Evolutionary conservation across 345 rosid species (phyloP).

Genomic region (Luvunga scandens): DNA sequence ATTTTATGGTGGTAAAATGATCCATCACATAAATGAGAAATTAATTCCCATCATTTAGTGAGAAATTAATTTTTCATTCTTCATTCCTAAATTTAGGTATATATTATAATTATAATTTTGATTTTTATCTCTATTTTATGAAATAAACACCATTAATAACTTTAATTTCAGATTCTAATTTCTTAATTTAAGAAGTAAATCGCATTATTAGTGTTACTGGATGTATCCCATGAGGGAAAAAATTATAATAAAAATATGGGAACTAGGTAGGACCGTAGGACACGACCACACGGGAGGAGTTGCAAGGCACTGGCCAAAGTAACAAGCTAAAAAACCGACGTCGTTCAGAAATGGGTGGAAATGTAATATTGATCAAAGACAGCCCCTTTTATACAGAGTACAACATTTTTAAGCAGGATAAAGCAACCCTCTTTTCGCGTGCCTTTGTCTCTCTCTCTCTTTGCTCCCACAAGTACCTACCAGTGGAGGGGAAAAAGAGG

Average conservation of each 20-base stretch:
- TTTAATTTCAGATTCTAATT: no score
- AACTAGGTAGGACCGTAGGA: no score
- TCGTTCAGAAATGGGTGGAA: slow-evolving; percentile 3
- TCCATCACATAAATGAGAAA: rapidly evolving
- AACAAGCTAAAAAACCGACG: neutral
- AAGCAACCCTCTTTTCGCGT: slow-evolving; percentile 12
- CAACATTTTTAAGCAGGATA: slow-evolving; percentile 18
- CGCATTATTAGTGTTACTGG: no score
- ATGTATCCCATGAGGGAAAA: no score
- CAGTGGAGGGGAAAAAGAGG: neutral
- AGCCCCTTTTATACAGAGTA: slow-evolving; percentile 17
- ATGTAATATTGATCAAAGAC: slow-evolving; percentile 20
- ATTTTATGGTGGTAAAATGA: no score
- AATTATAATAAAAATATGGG: no score
- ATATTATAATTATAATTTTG: rapidly evolving
- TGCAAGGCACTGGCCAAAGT: neutral
- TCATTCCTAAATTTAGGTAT: rapidly evolving
- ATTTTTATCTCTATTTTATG: no score
- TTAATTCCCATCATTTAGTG: rapidly evolving
- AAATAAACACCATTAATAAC: no score
- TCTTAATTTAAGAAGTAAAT: no score
- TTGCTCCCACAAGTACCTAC: neutral
- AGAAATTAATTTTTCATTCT: no score
- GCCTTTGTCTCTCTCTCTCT: neutral
- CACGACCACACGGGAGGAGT: no score